Conservation (phyloP, 257 asterid genomes). For the Voacanga thouarsii region DNA sequence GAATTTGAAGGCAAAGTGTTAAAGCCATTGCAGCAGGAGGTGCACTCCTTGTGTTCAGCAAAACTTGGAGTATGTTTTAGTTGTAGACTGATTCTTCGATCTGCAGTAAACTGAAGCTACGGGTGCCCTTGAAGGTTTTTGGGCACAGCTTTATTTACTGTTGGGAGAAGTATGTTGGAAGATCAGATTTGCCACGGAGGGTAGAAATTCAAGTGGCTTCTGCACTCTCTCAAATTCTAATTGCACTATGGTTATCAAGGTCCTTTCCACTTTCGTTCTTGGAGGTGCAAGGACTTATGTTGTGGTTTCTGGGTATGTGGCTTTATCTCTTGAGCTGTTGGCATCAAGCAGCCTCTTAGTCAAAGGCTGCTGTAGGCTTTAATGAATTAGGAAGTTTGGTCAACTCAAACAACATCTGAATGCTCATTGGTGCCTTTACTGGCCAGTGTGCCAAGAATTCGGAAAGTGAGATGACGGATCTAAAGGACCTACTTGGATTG, state of each 20-base stretch:
- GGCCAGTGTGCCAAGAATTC: no score
- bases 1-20: not conserved
- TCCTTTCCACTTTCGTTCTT: not conserved
- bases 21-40: not conserved
- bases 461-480: no score
- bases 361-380: not conserved
- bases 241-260: not conserved
- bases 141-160: not conserved
- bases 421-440: not conserved
- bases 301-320: not conserved
- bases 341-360: not conserved
- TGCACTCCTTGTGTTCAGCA: not conserved
- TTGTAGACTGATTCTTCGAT: not conserved
- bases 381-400: not conserved
- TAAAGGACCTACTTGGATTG: not conserved
- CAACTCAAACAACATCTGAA: not conserved
- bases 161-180: not conserved
- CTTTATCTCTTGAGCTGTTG: not conserved
- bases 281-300: not conserved
- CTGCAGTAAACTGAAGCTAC: not conserved
- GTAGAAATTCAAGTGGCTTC: not conserved
- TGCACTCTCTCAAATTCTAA: not conserved
- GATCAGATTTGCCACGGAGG: not conserved
- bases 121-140: not conserved
- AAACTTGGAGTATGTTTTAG: no score